phyloP scores from a whole-genome alignment of 352 stramenopile species.

The Pythium apleroticum region DNA sequence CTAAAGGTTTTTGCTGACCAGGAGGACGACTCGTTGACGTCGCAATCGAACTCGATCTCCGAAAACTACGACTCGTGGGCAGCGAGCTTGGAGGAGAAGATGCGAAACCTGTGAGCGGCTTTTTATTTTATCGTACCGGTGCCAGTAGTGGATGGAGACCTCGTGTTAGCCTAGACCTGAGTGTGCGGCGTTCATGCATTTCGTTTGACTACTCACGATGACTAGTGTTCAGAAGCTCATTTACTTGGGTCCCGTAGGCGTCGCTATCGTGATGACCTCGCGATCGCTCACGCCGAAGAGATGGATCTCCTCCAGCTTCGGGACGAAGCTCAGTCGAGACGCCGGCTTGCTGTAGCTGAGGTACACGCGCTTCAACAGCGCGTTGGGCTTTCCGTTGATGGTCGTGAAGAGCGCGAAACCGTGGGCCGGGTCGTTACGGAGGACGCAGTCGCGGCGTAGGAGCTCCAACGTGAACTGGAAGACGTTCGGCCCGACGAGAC shows the following conservation, averaged over 20 bases:
- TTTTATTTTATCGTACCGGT: conserved; percentile 4
- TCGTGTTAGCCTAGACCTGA: conserved; percentile 20
- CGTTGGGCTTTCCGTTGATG: conserved; percentile 57
- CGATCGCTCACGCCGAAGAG: conserved; percentile 41
- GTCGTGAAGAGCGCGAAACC: conserved; percentile 53
- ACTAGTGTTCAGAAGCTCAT: not conserved
- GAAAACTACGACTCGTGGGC: conserved; percentile 61
- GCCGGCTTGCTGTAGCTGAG: conserved; percentile 37
- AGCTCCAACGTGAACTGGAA: conserved; percentile 50
- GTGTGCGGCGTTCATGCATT: conserved; percentile 11
- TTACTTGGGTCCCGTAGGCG: conserved; percentile 7
- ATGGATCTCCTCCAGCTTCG: conserved; percentile 38
- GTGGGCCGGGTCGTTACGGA: conserved; percentile 40
- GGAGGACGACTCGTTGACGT: conserved; percentile 6
- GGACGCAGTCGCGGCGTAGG: conserved; percentile 42
- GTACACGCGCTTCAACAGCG: conserved; percentile 51
- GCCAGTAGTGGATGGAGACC: conserved; percentile 12
- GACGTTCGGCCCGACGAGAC: conserved; percentile 43
- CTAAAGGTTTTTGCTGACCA: not conserved
- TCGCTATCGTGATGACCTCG: conserved; percentile 26
- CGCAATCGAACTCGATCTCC: conserved; percentile 36
- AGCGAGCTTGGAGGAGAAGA: conserved; percentile 49
- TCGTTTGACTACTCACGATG: conserved; percentile 5
- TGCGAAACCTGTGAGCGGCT: conserved; percentile 34
- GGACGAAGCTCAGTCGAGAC: conserved; percentile 33